These are phyloP conservation scores for Capronia epimyces DNA, from an alignment of 2,329 filamentous ascomycete species.

Conservation along the genomic window DNA sequence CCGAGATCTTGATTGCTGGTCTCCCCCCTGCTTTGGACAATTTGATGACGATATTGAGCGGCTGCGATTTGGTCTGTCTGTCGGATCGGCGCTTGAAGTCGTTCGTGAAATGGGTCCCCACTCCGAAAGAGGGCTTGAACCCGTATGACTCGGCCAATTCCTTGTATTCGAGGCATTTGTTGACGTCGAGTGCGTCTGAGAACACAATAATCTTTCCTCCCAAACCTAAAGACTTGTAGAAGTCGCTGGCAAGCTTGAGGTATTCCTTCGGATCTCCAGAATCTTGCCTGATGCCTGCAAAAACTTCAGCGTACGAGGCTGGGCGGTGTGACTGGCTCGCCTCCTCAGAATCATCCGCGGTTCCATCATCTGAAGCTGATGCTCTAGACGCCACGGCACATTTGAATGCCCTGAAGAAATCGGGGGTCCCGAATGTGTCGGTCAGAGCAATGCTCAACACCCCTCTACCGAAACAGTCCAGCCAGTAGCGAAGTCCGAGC, in stretches of 20 bases:
- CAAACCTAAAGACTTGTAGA: slow-evolving; percentile 72
- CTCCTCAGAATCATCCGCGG: slow-evolving; percentile 37
- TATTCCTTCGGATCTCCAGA: slow-evolving; percentile 80
- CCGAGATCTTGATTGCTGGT: slow-evolving; percentile 85
- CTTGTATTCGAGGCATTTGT: slow-evolving; percentile 87
- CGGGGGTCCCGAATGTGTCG: slow-evolving; percentile 89
- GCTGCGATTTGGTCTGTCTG: slow-evolving; percentile 70
- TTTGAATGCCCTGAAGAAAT: slow-evolving; percentile 80
- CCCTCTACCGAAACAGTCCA: slow-evolving; percentile 80
- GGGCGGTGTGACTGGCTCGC: slow-evolving; percentile 34
- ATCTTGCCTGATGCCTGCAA: slow-evolving; percentile 80
- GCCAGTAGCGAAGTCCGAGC: slow-evolving; percentile 78
- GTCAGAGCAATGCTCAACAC: slow-evolving; percentile 85
- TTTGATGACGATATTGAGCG: slow-evolving; percentile 97
- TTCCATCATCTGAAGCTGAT: slow-evolving; percentile 37
- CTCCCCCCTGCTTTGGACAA: slow-evolving; percentile 76
- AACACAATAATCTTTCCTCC: slow-evolving; percentile 86
- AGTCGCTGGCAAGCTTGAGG: slow-evolving; percentile 69
- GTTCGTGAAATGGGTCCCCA: slow-evolving; percentile 93
- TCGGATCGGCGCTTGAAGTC: slow-evolving; percentile 72
- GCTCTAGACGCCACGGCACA: slow-evolving; percentile 53
- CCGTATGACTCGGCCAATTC: slow-evolving; percentile 69
- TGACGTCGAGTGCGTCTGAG: slow-evolving; percentile 89
- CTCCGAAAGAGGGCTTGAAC: slow-evolving; percentile 83
- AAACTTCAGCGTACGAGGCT: slow-evolving; percentile 71